Evolutionary conservation across 257 asterid genomes (phyloP), one percentile per base, ranked within the genome.

Genomic region (Pogostemon cablin): DNA sequence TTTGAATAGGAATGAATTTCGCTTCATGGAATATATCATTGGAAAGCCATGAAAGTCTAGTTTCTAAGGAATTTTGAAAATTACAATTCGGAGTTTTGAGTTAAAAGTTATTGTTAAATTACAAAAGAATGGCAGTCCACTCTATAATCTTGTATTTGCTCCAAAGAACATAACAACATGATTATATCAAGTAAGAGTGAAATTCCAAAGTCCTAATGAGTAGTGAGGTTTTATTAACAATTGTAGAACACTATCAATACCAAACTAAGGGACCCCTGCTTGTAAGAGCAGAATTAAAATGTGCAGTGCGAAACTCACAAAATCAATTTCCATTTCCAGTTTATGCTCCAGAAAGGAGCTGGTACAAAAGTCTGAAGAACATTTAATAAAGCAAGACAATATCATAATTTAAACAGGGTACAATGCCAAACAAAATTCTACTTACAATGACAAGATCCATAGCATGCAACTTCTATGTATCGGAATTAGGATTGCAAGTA

Each of bases 381-480:
- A 54, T 42, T 44, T 73, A 72, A 56, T 17, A 58, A 54, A 69
- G n/a, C 15, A 69, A 63, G 57, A 67, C 11, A 7, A 39, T 38
- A 74, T 79, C 35, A 71, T n/a, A 42, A 44, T 35, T 60, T 46
- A 67, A 53, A 58, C 70, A 70, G 67, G 62, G 17, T 63, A n/a
- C 25, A 20, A 40, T 7, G 70, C 54, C 32, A 72, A 77, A 73
- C 9, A 62, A 69, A 73, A 48, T 46, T 20, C 73, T 62, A 85
- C 98, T 92, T 90, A 92, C 98, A 68, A 92, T 89, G 77, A 92
- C 75, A 92, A 77, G 86, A 62, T 64, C 96, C 98, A 74, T 80
- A 83, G 83, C 89, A 72, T 90, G 97, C 81, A 92, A 79, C 82
- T 92, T 87, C 78, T 88, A 96, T 25, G 77, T 73, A 34, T 86